A percentile compares a stretch with the other conserved stretches of the same genome.
Conservation (phyloP, 139 green algal species). For the Marvania coccoides region DNA sequence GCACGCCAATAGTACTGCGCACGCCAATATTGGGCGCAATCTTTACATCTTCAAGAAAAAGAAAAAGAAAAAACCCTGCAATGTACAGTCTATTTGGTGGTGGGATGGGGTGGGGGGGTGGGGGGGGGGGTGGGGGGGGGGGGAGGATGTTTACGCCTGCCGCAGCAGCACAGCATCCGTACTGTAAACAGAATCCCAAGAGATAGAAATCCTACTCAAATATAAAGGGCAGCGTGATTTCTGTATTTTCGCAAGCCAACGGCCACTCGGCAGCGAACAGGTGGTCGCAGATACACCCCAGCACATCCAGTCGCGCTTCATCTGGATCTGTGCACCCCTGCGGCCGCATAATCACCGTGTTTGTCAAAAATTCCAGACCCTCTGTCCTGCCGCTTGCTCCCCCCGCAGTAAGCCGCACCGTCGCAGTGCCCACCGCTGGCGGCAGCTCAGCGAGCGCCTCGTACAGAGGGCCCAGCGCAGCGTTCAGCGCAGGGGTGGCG, state of each 20-base stretch:
- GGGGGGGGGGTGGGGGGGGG: too few species aligned
- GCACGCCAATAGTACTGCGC: too few species aligned
- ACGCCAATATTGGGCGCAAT: too few species aligned
- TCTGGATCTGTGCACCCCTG: conserved; percentile 4
- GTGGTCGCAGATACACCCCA: conserved; percentile 17
- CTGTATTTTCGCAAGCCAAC: not conserved
- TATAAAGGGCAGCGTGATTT: conserved; percentile 22
- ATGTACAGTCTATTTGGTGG: too few species aligned
- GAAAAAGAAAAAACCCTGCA: too few species aligned
- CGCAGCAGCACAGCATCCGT: too few species aligned
- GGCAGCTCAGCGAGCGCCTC: conserved; percentile 32
- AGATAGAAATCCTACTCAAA: conserved; percentile 16
- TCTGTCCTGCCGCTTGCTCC: conserved; percentile 19
- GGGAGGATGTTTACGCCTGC: too few species aligned
- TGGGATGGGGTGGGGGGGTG: too few species aligned
- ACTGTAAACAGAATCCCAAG: too few species aligned
- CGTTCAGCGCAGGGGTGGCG: conserved; percentile 31
- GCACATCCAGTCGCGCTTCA: conserved; percentile 6
- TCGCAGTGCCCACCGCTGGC: conserved; percentile 20
- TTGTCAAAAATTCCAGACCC: conserved; percentile 30
- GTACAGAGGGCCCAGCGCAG: conserved; percentile 30
- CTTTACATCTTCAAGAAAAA: too few species aligned
- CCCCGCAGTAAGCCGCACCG: conserved; percentile 21
- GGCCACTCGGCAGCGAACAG: conserved; percentile 6
- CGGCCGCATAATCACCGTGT: conserved; percentile 46